These are phyloP conservation scores for Magnolia officinalis DNA, from an alignment of 164 flowering plant genomes.

Conservation along the genomic window DNA sequence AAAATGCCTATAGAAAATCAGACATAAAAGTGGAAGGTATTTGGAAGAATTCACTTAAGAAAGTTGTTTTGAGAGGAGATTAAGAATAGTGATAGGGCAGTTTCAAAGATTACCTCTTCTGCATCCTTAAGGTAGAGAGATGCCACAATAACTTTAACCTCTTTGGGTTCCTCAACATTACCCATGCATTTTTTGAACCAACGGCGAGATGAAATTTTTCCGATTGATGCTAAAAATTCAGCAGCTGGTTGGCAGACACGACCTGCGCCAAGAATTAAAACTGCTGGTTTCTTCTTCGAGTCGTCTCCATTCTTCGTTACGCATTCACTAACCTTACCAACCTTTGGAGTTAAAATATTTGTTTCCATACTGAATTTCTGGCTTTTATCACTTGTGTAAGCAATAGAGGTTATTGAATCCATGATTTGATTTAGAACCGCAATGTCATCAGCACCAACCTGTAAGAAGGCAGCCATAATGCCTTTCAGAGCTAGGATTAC, in stretches of 20 bases:
- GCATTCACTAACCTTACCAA: conserved; percentile 56
- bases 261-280: conserved; percentile 92
- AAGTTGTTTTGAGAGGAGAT: background rate
- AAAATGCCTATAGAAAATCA: background rate
- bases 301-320: conserved; percentile 16
- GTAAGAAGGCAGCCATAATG: conserved; percentile 19
- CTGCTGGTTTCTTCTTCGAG: conserved; percentile 29
- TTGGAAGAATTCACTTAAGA: background rate
- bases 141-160: conserved; percentile 76
- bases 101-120: conserved; percentile 59
- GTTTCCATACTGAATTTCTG: conserved; percentile 16
- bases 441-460: conserved; percentile 87
- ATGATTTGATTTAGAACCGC: conserved; percentile 69
- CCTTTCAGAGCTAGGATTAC: background rate
- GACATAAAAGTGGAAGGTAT: background rate
- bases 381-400: conserved; percentile 40
- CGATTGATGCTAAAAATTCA: conserved; percentile 66
- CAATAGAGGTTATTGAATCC: conserved; percentile 72
- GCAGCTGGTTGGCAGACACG: conserved; percentile 95
- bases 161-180: conserved; percentile 35
- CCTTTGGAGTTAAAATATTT: conserved; percentile 47
- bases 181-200: conserved; percentile 28
- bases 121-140: conserved; percentile 94
- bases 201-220: conserved; percentile 36
- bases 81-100: background rate